Conservation (phyloP, 2,329 filamentous ascomycete genomes). For the Venturiaceae sp. region DNA sequence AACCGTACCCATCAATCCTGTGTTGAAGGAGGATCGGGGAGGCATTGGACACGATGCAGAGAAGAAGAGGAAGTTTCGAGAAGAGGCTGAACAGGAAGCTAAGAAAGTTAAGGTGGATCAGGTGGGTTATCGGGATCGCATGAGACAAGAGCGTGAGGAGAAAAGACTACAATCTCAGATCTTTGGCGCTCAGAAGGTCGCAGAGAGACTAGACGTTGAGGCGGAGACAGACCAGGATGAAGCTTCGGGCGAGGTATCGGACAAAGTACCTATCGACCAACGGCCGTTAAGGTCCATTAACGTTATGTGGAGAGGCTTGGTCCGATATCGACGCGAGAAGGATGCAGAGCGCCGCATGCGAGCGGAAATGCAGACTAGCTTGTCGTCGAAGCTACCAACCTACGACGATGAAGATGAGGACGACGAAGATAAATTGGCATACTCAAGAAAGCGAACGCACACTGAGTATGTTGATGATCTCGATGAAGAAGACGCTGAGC, state of each 20-base stretch:
- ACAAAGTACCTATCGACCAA: slow-evolving; percentile 14
- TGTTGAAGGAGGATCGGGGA: slow-evolving; percentile 67
- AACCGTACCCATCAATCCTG: slow-evolving; percentile 66
- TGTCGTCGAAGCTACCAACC: slow-evolving; percentile 42
- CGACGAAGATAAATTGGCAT: slow-evolving; percentile 58
- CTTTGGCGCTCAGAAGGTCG: slow-evolving; percentile 70
- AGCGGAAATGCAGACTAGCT: slow-evolving; percentile 55
- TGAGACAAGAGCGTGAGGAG: slow-evolving; percentile 23
- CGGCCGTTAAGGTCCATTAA: slow-evolving; percentile 59
- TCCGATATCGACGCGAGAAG: slow-evolving; percentile 58
- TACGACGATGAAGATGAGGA: slow-evolving; percentile 64
- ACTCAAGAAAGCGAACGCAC: slow-evolving; percentile 47
- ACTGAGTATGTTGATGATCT: slow-evolving; percentile 53
- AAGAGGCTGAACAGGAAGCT: slow-evolving; percentile 19
- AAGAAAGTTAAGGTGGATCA: slow-evolving; percentile 37
- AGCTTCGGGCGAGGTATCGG: slow-evolving; percentile 16
- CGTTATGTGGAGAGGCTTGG: slow-evolving; percentile 68
- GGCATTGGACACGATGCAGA: slow-evolving; percentile 80
- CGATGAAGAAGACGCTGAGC: slow-evolving; percentile 70
- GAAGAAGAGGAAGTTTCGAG: slow-evolving; percentile 61
- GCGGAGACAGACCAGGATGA: slow-evolving; percentile 19
- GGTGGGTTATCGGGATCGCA: slow-evolving; percentile 23
- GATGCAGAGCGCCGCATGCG: slow-evolving; percentile 58
- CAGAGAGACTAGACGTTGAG: slow-evolving; percentile 64
- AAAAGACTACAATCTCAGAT: slow-evolving; percentile 54